Conservation (phyloP, 257 asterid species). For the Coffea eugenioides region DNA sequence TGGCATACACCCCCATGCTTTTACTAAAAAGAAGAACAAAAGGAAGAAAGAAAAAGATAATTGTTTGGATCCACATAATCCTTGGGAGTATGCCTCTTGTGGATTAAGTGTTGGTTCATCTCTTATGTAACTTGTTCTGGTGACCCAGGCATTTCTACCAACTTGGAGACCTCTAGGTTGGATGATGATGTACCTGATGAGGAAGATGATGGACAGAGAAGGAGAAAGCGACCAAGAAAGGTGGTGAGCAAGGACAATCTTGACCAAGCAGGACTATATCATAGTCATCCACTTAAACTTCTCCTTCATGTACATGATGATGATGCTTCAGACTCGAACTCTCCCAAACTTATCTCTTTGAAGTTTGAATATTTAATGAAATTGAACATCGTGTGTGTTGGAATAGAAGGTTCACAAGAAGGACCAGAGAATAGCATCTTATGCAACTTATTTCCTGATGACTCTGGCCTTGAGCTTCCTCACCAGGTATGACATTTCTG, state of each 20-base stretch:
- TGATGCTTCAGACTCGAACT: slow-evolving; percentile 45
- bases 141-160: slow-evolving; percentile 45
- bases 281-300: slow-evolving; percentile 89
- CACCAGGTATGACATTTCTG: slow-evolving; percentile 64
- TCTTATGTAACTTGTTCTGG: slow-evolving; percentile 12
- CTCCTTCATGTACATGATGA: slow-evolving; percentile 66
- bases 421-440: slow-evolving; percentile 48
- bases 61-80: not conserved
- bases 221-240: slow-evolving; percentile 93
- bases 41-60: too few relatives aligned
- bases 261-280: slow-evolving; percentile 85
- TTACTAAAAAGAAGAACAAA: too few relatives aligned
- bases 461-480: slow-evolving; percentile 94
- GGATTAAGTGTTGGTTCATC: slow-evolving; percentile 5
- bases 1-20: not conserved
- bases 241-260: slow-evolving; percentile 70
- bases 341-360: slow-evolving; percentile 61
- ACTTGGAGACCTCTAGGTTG: slow-evolving; percentile 62
- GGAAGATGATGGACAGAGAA: slow-evolving; percentile 91
- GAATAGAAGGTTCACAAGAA: slow-evolving; percentile 79
- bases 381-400: slow-evolving; percentile 81
- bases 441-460: slow-evolving; percentile 97
- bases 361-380: slow-evolving; percentile 79
- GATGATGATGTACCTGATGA: slow-evolving; percentile 85
- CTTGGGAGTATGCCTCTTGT: not conserved